Base-by-base conservation (phyloP, 2,329 filamentous ascomycete species). In the Alternaria triticina region DNA sequence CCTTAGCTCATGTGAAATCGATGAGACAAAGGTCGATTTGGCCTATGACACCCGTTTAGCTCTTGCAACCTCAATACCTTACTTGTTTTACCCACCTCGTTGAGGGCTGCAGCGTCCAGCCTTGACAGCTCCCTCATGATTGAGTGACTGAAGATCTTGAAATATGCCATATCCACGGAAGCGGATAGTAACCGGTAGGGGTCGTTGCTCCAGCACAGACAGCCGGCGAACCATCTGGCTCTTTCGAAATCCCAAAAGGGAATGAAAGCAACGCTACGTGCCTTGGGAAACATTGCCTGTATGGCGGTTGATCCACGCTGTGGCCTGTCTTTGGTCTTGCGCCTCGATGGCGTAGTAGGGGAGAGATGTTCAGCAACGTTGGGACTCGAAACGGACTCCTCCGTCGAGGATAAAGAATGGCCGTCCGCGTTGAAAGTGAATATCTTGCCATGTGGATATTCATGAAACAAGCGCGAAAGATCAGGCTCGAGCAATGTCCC, bases 91-190 rank as follows among this genome's bases (percentile, higher is more conserved):
- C 57, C 10, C 57, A 72, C 71, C 56, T 77, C 71, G 12, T 74
- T 72, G 15, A 74, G 70, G 28, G 83, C 83, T 36, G 84, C 75
- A 0, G 85, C 85, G 61, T 88, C 85, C 50, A 87, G 64, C 2
- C 85, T 81, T 0, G 84, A 82, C 1, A 89, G 78, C 57, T 90
- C 87, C 0, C 85, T 82, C 81, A 88, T 88, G 15, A 87, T 85
- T 1, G 84, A 83, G 57, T 85, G 84, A 23, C 77, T 74, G 56
- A 81, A 80, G 0, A 79, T 68, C 36, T 74, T 77, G 57, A 79
- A 75, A n/a, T 77, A 80, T 2, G 69, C 56, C 5, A 81, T 62
- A 49, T 81, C 77, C 23, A 74, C 68, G 5, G 68, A 70, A 2
- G 69, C 49, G 0, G 74, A 76, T 4, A 80, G 67, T 11, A 76